These are phyloP conservation scores for Phytophthora pluvialis DNA, from an alignment of 352 stramenopile genomes.

Conservation along the genomic window DNA sequence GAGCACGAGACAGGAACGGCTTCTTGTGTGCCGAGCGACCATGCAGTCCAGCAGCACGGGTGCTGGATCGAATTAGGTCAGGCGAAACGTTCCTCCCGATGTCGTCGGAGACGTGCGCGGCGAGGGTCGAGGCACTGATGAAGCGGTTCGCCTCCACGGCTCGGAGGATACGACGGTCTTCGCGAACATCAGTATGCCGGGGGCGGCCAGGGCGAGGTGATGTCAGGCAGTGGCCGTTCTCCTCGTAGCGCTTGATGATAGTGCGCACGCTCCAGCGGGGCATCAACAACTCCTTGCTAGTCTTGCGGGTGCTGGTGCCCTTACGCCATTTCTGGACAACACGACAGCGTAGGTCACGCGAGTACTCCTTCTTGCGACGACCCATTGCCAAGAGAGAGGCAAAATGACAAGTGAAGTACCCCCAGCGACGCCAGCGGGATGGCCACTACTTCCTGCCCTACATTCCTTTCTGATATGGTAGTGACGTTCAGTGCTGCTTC, in stretches of 20 bases:
- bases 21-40: slow-evolving; percentile 1
- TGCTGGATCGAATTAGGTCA: background rate
- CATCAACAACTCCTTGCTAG: no score
- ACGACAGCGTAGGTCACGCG: no score
- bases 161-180: slow-evolving; percentile 1
- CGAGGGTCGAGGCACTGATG: slow-evolving; percentile 25
- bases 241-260: background rate
- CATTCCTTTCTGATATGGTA: no score
- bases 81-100: background rate
- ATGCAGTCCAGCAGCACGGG: background rate
- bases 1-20: background rate
- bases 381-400: no score
- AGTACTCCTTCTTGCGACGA: no score
- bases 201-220: background rate
- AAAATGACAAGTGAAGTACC: no score
- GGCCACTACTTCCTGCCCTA: no score
- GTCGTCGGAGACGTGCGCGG: background rate
- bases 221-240: background rate
- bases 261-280: background rate
- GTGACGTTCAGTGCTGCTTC: no score
- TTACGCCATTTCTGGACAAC: no score
- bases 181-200: background rate
- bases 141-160: background rate
- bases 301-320: no score
- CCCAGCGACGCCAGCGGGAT: no score